Evolutionary conservation across 2,329 filamentous ascomycete species (phyloP).

Genomic region (Scortechinia acanthostroma): DNA sequence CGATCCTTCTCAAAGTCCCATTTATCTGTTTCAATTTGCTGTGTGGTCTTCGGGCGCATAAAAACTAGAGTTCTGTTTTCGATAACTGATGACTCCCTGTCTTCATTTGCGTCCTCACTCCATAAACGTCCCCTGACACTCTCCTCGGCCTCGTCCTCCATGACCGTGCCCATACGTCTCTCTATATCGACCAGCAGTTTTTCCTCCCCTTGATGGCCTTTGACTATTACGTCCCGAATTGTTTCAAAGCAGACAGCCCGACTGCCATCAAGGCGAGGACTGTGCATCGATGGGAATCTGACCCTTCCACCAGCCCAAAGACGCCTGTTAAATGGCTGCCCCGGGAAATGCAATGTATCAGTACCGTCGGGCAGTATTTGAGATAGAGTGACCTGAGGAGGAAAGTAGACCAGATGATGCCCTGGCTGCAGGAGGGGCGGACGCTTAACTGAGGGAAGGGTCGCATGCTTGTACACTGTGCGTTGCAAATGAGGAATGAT

Average conservation of each 20-base stretch:
- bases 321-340: conserved; percentile 62
- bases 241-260: conserved; percentile 34
- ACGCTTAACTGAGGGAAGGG: conserved; percentile 14
- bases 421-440: conserved; percentile 45
- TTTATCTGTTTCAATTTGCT: neutral
- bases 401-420: conserved; percentile 85
- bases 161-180: conserved; percentile 16
- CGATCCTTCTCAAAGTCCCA: neutral
- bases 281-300: conserved; percentile 30
- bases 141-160: neutral
- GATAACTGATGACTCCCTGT: neutral
- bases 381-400: conserved; percentile 54
- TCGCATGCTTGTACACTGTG: conserved; percentile 9
- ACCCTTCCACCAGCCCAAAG: conserved; percentile 85
- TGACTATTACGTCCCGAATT: conserved; percentile 26
- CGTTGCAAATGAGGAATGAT: conserved; percentile 19
- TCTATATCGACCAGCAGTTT: conserved; percentile 43
- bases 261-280: conserved; percentile 27
- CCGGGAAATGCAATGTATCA: conserved; percentile 72
- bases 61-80: neutral
- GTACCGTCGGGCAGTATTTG: conserved; percentile 75
- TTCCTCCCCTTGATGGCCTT: conserved; percentile 15
- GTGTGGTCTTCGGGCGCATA: neutral
- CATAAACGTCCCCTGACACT: neutral
- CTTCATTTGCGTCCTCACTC: neutral